Percentiles rank a stretch among this genome's conserved stretches.
Conservation (phyloP, 495 filamentous ascomycete genomes). For the Hamigera avellanea region DNA sequence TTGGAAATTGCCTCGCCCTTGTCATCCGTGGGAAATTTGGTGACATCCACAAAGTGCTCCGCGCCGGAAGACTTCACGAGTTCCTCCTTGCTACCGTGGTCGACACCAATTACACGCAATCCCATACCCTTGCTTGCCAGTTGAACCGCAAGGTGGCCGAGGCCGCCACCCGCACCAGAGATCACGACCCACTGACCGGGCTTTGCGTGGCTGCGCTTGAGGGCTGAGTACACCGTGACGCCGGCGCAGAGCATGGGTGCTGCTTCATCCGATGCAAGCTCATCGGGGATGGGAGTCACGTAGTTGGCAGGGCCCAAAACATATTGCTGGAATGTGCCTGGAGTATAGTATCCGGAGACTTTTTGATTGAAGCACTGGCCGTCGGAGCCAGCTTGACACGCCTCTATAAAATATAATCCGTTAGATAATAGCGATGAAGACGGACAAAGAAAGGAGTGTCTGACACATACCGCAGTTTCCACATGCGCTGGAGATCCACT, state of each 20-base stretch:
- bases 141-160: conserved; percentile 57
- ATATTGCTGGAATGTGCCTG: conserved; percentile 67
- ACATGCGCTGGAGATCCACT: conserved; percentile 38
- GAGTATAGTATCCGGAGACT: conserved; percentile 43
- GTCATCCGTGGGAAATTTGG: conserved; percentile 40
- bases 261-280: conserved; percentile 42
- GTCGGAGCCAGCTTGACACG: conserved; percentile 48
- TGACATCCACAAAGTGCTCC: conserved; percentile 57
- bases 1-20: conserved; percentile 34
- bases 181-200: conserved; percentile 56
- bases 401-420: conserved; percentile 12
- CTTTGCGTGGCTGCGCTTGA: conserved; percentile 45
- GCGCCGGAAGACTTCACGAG: conserved; percentile 50
- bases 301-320: conserved; percentile 51
- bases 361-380: conserved; percentile 47
- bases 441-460: neutral
- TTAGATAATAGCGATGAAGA: neutral
- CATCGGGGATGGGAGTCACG: conserved; percentile 59
- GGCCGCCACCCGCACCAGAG: conserved; percentile 54
- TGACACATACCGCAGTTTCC: conserved; percentile 34
- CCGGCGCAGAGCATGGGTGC: conserved; percentile 57
- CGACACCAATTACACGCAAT: conserved; percentile 57
- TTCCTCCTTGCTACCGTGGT: conserved; percentile 49
- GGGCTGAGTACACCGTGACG: conserved; percentile 45
- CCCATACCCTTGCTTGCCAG: conserved; percentile 52